Conservation (phyloP, 345 rosid genomes). For the Citrus glauca region DNA sequence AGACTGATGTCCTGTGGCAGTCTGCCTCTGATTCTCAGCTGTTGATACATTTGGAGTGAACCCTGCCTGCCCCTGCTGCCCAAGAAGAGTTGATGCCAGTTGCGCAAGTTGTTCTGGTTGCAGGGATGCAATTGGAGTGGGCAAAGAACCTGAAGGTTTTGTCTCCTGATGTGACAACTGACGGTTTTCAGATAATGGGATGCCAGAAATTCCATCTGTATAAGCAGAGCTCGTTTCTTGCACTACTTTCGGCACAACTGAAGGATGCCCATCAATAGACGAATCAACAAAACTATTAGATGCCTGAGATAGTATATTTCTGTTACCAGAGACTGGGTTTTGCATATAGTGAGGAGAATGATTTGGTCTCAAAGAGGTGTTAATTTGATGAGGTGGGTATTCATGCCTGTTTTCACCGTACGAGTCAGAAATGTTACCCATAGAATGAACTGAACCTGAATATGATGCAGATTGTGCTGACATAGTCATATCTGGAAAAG, state of each 20-base stretch:
- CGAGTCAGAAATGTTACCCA: conserved; percentile 31
- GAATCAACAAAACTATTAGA: conserved; percentile 21
- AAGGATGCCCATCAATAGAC: conserved; percentile 27
- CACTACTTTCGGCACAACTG: conserved; percentile 26
- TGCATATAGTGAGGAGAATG: conserved; percentile 44
- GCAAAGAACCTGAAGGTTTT: conserved; percentile 30
- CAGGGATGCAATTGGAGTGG: conserved; percentile 35
- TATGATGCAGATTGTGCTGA: conserved; percentile 31
- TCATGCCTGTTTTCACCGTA: conserved; percentile 42
- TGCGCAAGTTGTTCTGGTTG: conserved; percentile 74
- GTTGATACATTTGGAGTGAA: conserved; percentile 27
- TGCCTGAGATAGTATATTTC: conserved; percentile 39
- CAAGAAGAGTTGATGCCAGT: conserved; percentile 61
- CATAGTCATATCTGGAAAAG: conserved; percentile 30
- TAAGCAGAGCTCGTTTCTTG: conserved; percentile 30
- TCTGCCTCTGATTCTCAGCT: conserved; percentile 31
- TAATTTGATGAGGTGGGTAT: conserved; percentile 29
- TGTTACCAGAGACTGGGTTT: conserved; percentile 26
- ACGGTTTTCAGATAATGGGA: conserved; percentile 27
- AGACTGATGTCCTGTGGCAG: conserved; percentile 23
- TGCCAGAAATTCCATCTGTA: conserved; percentile 25
- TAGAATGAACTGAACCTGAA: conserved; percentile 28
- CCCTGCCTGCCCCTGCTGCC: conserved; percentile 52
- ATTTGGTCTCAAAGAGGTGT: conserved; percentile 24
- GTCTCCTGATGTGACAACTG: conserved; percentile 34